Conservation (phyloP, 768 basidiomycete genomes). For the Boletus reticuloceps region DNA sequence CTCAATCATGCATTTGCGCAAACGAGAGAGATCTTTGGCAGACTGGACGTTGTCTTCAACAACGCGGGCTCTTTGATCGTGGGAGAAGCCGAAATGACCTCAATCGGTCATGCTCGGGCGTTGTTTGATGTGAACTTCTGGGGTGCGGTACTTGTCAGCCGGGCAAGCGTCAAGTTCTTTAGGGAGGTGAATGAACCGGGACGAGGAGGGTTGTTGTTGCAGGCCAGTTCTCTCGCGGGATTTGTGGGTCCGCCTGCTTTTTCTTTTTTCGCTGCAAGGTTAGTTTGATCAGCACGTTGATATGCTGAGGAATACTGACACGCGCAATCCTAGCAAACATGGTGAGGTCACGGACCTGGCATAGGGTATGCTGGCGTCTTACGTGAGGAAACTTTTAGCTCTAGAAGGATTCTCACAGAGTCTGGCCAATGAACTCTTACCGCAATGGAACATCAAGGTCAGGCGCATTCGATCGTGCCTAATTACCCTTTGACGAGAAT, state of each 20-base stretch:
- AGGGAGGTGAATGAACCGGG: conserved; percentile 34
- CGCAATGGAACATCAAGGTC: conserved; percentile 41
- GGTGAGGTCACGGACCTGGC: conserved; percentile 3
- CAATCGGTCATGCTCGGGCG: conserved; percentile 13
- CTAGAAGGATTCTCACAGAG: conserved; percentile 35
- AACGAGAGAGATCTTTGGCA: conserved; percentile 6
- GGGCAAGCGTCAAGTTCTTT: conserved; percentile 29
- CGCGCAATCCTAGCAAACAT: conserved; percentile 11
- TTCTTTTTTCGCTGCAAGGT: conserved; percentile 22
- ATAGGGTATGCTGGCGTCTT: background rate
- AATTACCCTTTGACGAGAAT: background rate
- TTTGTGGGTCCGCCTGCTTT: conserved; percentile 13
- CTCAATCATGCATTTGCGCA: conserved; percentile 11
- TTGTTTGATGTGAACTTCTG: conserved; percentile 30
- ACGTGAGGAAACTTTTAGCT: conserved; percentile 15
- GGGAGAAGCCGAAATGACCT: conserved; percentile 24
- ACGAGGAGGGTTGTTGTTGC: conserved; percentile 34
- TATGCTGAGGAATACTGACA: conserved; percentile 8
- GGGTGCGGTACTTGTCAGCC: conserved; percentile 27
- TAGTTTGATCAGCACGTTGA: background rate
- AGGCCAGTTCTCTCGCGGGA: conserved; percentile 33
- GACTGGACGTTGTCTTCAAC: conserved; percentile 22
- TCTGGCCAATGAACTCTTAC: conserved; percentile 36
- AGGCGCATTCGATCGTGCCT: background rate
- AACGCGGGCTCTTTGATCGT: conserved; percentile 15